Percentiles rank a stretch among this genome's conserved stretches.
These are phyloP conservation scores for Xylaria sp. DNA, from an alignment of 2,329 filamentous ascomycete genomes.

Conservation along the genomic window DNA sequence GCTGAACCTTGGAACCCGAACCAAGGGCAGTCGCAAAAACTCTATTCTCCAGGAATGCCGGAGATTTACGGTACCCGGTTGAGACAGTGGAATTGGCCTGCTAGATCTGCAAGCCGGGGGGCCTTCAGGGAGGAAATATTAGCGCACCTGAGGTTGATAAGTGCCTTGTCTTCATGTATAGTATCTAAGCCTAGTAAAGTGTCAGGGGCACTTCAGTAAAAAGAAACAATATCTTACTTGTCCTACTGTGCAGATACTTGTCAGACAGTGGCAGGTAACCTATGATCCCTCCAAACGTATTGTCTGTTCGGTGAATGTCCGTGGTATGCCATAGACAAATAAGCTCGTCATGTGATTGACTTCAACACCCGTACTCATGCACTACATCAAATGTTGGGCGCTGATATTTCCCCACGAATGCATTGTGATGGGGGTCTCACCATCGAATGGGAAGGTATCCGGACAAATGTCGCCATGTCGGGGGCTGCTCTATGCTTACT, in stretches of 20 bases:
- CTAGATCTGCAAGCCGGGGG: constrained; percentile 28
- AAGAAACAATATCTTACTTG: neutral
- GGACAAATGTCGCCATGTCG: constrained; percentile 28
- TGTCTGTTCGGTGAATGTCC: constrained; percentile 19
- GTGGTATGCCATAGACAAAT: constrained; percentile 15
- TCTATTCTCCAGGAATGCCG: constrained; percentile 30
- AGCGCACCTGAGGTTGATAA: constrained; percentile 18
- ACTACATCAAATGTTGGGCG: constrained; percentile 28
- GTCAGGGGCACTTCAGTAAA: constrained; percentile 11
- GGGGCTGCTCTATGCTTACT: constrained; percentile 31
- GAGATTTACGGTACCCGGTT: constrained; percentile 27
- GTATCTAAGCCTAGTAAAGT: constrained; percentile 7
- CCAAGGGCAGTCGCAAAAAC: constrained; percentile 28
- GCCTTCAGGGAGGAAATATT: constrained; percentile 22
- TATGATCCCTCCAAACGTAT: neutral
- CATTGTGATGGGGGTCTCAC: constrained; percentile 25
- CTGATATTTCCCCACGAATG: constrained; percentile 25
- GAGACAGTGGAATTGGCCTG: constrained; percentile 25
- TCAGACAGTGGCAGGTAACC: neutral
- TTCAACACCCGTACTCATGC: constrained; percentile 14
- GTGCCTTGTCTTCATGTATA: constrained; percentile 1
- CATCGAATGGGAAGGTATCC: constrained; percentile 37
- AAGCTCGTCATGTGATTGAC: constrained; percentile 32
- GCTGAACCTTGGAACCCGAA: constrained; percentile 29
- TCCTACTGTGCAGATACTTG: neutral